Percentiles rank a stretch among this genome's conserved stretches.
These are phyloP conservation scores for Teratosphaeria pseudoeucalypti DNA, from an alignment of 2,329 filamentous ascomycete species.

Conservation along the genomic window DNA sequence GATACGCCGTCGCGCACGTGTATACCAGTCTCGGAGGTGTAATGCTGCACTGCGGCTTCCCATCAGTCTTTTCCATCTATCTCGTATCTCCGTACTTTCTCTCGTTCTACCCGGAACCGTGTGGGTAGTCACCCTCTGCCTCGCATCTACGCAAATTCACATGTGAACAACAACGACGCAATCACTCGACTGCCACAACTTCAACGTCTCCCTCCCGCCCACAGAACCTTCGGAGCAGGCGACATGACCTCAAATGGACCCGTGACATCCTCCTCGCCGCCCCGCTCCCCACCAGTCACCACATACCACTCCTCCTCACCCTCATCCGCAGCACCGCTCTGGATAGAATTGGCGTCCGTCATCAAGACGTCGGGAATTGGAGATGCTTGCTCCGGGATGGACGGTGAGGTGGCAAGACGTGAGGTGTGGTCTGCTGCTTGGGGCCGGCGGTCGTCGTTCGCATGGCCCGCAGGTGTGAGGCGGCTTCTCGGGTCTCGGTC, in stretches of 20 bases:
- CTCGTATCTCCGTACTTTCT: not conserved
- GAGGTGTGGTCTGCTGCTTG: no score
- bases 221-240: not conserved
- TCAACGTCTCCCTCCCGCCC: not conserved
- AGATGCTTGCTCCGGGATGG: no score
- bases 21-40: not conserved
- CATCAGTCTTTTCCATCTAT: not conserved
- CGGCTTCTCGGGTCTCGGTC: no score
- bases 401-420: no score
- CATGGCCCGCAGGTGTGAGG: no score
- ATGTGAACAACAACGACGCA: not conserved
- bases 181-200: not conserved
- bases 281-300: not conserved
- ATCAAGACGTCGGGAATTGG: no score
- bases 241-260: not conserved
- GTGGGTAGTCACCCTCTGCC: not conserved
- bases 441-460: no score
- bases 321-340: not conserved
- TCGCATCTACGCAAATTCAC: not conserved
- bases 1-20: not conserved
- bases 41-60: not conserved
- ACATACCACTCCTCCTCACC: not conserved
- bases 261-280: not conserved
- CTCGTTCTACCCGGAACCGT: not conserved
- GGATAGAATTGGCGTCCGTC: no score